Evolutionary conservation across 2,329 filamentous ascomycete genomes (phyloP).

Genomic region (Ascochyta clinopodiicola): DNA sequence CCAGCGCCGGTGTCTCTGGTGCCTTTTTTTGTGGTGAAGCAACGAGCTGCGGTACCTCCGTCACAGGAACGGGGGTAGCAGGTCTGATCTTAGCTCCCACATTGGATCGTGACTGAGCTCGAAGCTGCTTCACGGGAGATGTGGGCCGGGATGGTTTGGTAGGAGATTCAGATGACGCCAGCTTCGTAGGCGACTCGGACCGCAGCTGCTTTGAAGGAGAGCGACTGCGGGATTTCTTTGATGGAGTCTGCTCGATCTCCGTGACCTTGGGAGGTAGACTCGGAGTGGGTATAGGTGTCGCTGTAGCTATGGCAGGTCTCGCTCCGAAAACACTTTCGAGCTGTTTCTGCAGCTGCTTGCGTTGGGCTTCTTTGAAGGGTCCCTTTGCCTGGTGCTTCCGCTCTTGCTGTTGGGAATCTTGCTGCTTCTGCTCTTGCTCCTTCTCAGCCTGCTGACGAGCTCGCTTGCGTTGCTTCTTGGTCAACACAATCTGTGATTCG

Average conservation of each 20-base stretch:
- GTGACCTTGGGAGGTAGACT: not conserved
- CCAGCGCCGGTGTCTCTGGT: conserved; percentile 20
- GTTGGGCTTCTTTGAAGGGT: conserved; percentile 16
- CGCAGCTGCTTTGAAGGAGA: conserved; percentile 11
- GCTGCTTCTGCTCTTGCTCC: conserved; percentile 21
- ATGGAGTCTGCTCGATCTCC: conserved; percentile 7
- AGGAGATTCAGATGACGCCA: not conserved
- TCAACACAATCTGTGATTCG: conserved; percentile 18
- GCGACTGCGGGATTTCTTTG: conserved; percentile 12
- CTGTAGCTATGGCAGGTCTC: not conserved
- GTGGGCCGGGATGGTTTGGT: not conserved
- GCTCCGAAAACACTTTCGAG: conserved; percentile 8
- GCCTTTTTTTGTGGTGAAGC: conserved; percentile 13
- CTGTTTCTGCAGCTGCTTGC: conserved; percentile 16
- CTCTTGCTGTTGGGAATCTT: conserved; percentile 16
- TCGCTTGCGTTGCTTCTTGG: conserved; percentile 36
- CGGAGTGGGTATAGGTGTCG: not conserved
- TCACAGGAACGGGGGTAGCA: conserved; percentile 19
- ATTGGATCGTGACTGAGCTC: conserved; percentile 31
- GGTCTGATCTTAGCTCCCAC: conserved; percentile 39
- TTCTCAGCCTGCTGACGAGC: conserved; percentile 37
- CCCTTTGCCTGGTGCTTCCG: conserved; percentile 16
- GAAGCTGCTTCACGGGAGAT: conserved; percentile 16
- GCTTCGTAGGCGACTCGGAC: not conserved
- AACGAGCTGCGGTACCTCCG: not conserved